phyloP scores from a whole-genome alignment of 1,284 basidiomycete genomes.

The Moniliella sp. region DNA sequence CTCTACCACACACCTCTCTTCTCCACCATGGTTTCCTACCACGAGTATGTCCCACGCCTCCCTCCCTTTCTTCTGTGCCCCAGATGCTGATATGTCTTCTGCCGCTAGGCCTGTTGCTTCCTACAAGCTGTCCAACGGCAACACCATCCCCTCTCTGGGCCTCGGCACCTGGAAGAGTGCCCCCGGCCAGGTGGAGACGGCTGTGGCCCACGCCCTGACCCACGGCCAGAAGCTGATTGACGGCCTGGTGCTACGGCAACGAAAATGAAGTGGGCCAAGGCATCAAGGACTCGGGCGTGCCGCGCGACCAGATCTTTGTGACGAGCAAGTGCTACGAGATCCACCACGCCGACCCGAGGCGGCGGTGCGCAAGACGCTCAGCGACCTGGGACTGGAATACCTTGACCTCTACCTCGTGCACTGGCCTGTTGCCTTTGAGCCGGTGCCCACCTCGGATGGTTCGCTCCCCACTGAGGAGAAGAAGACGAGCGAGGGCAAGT shows the following conservation, averaged over 20 bases:
- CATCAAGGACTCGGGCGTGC: slow-evolving; percentile 49
- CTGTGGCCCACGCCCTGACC: slow-evolving; percentile 34
- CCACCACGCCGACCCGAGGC: not conserved
- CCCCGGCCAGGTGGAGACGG: slow-evolving; percentile 37
- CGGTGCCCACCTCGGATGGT: slow-evolving; percentile 12
- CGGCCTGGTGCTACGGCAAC: slow-evolving; percentile 39
- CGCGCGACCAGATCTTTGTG: slow-evolving; percentile 59
- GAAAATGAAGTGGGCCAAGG: slow-evolving; percentile 69
- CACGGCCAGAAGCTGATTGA: slow-evolving; percentile 24
- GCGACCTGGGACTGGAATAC: slow-evolving; percentile 50
- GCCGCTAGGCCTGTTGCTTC: slow-evolving; percentile 11
- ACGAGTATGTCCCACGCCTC: too few species aligned
- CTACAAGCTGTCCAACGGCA: slow-evolving; percentile 5
- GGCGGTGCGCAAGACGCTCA: slow-evolving; percentile 51
- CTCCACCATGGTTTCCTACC: too few species aligned
- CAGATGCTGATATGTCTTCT: too few species aligned
- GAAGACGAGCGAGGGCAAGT: slow-evolving; percentile 20
- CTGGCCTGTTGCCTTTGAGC: slow-evolving; percentile 37
- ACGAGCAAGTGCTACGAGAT: slow-evolving; percentile 44
- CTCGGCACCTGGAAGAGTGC: slow-evolving; percentile 14
- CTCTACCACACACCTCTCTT: too few species aligned
- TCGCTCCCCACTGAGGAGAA: not conserved
- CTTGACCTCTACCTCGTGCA: slow-evolving; percentile 66
- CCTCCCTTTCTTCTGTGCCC: too few species aligned
- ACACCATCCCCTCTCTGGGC: slow-evolving; percentile 3